phyloP scores from a whole-genome alignment of 2,329 filamentous ascomycete species.

The Diaporthe longicolla region DNA sequence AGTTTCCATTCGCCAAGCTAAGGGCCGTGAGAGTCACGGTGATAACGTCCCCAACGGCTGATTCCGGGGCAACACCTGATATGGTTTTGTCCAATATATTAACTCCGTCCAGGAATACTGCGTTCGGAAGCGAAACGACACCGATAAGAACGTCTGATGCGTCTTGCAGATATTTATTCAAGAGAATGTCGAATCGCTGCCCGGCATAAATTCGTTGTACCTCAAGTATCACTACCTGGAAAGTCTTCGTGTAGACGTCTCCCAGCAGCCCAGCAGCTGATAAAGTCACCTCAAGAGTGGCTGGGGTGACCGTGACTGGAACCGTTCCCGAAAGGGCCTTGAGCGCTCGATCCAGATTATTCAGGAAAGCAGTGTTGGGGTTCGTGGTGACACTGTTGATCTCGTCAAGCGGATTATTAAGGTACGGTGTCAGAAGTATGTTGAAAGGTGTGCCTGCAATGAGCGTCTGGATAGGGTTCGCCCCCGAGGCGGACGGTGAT shows the following conservation, averaged over 20 bases:
- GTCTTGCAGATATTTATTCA: background rate
- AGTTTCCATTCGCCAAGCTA: background rate
- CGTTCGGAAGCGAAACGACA: background rate
- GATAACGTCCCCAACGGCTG: background rate
- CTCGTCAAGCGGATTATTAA: background rate
- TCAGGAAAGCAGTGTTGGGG: background rate
- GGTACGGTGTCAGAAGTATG: background rate
- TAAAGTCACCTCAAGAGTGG: background rate
- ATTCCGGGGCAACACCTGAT: background rate
- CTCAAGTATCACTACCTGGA: background rate
- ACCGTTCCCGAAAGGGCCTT: conserved; percentile 1
- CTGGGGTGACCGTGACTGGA: background rate
- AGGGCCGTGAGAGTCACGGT: background rate
- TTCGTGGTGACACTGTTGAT: background rate
- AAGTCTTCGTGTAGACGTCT: background rate
- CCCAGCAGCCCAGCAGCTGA: background rate
- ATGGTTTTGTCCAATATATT: background rate
- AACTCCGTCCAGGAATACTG: background rate
- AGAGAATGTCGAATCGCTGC: background rate
- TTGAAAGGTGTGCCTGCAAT: conserved; percentile 13
- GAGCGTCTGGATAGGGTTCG: background rate
- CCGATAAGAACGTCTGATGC: background rate
- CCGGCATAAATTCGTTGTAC: background rate
- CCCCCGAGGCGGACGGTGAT: background rate
- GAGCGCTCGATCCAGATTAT: background rate